Base-by-base conservation (phyloP, 129 eudicot species). In the Gnaphalium uliginosum region DNA sequence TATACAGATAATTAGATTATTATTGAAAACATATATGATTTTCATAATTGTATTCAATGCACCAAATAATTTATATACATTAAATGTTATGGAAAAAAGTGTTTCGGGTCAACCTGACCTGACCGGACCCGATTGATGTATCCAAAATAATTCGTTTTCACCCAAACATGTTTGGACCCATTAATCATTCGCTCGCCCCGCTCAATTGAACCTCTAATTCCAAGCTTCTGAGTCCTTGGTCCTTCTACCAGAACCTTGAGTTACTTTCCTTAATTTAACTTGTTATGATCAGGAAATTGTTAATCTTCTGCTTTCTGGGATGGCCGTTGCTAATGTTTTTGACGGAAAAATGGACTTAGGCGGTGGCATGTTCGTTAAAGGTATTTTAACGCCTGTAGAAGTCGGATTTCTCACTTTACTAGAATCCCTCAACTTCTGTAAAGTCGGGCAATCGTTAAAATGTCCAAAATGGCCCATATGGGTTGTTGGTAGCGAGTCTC, bases 401-500 rank as follows among this genome's bases (percentile, higher is more conserved):
- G 97, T 94, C 29, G 99, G 99, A 18, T 94, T 94, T 66, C 96
- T 94, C 64, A 94, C 99, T 66, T 83, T 91, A 56, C 81, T 94
- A n/a, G 99, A 94, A 80, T 94, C 96, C 75, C 93, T 89, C 46
- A 84, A 91, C 79, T 94, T 78, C 69, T 94, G 99, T 51, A 87
- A 87, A 65, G 99, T 91, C 5, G 99, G 99, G n/a, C 96, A 89
- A 63, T 67, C 81, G 51, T 74, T 91, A 35, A 94, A 94, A 89
- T 80, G 83, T 71, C 99, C 99, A 29, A 91, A 75, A 71, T 94
- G 97, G 99, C 99, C 99, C 23, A 91, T 94, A 27, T 94, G 99
- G 99, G 99, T 94, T 2, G 89, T 94, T 0, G 99, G 99, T 10
- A 89, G 96, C 11, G 99, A 94, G 76, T 91, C 99, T 53, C 99